These are phyloP conservation scores for Cydonia oblonga DNA, from an alignment of 331 rosid genomes.

Conservation along the genomic window DNA sequence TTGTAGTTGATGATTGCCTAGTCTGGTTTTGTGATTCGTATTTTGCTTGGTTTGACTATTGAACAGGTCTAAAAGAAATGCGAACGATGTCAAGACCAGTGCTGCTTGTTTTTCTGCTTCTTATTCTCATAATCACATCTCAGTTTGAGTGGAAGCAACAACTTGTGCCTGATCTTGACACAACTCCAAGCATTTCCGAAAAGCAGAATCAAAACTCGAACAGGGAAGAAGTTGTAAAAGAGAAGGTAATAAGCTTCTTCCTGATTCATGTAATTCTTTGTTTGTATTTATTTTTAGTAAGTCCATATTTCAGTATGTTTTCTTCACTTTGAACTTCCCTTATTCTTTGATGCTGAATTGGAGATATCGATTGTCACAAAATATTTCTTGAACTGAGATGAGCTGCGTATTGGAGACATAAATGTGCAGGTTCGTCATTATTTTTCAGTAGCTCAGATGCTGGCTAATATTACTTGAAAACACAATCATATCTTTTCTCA, in stretches of 20 bases:
- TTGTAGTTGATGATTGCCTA: background rate
- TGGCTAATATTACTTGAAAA: background rate
- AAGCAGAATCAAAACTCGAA: constrained; percentile 53
- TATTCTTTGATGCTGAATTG: background rate
- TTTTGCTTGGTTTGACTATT: constrained; percentile 7
- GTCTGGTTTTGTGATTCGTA: background rate
- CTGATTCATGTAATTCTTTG: background rate
- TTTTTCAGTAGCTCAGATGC: background rate
- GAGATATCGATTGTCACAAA: background rate
- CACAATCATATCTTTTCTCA: background rate
- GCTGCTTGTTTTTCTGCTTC: constrained; percentile 64
- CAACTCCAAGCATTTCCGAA: constrained; percentile 30
- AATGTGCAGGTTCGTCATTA: background rate
- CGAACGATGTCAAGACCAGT: constrained; percentile 70
- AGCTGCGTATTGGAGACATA: background rate
- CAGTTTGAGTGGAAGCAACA: constrained; percentile 87
- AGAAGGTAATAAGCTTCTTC: constrained; percentile 45
- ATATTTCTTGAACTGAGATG: background rate
- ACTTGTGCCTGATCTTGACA: constrained; percentile 53
- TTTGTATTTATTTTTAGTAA: background rate
- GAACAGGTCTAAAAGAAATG: constrained; percentile 32
- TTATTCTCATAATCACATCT: constrained; percentile 73
- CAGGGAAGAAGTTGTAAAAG: constrained; percentile 61
- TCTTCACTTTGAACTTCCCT: background rate
- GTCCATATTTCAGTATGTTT: background rate